A percentile compares a stretch with the other conserved stretches of the same genome.
Evolutionary conservation across 2,329 filamentous ascomycete genomes (phyloP).

Genomic region (Fusarium palustre): DNA sequence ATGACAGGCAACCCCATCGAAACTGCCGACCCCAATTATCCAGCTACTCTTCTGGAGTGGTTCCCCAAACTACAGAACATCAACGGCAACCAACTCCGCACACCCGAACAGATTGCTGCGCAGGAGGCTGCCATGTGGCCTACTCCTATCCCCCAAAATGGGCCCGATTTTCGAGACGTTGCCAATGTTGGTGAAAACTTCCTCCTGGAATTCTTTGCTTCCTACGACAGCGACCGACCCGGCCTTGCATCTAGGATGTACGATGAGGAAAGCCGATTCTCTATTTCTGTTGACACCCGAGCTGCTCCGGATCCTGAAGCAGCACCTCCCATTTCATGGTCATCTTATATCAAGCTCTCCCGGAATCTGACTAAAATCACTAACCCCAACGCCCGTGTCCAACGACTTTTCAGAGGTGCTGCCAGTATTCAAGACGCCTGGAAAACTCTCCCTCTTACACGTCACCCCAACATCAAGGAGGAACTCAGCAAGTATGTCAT

Average conservation of each 20-base stretch:
- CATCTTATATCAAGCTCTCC: slow-evolving; percentile 79
- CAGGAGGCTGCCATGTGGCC: slow-evolving; percentile 62
- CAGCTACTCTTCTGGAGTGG: slow-evolving; percentile 79
- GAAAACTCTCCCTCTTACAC: slow-evolving; percentile 76
- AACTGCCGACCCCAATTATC: slow-evolving; percentile 68
- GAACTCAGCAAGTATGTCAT: slow-evolving; percentile 81
- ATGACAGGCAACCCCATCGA: slow-evolving; percentile 82
- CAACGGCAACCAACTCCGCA: slow-evolving; percentile 80
- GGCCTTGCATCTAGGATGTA: slow-evolving; percentile 76
- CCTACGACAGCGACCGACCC: slow-evolving; percentile 78
- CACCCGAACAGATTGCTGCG: slow-evolving; percentile 74
- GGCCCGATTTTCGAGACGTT: slow-evolving; percentile 79
- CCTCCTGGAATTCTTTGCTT: slow-evolving; percentile 76
- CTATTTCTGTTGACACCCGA: slow-evolving; percentile 75
- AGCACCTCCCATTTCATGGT: slow-evolving; percentile 70
- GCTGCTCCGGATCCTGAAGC: slow-evolving; percentile 62
- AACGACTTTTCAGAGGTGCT: slow-evolving; percentile 73
- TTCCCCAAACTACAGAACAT: slow-evolving; percentile 84
- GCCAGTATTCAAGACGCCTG: slow-evolving; percentile 76
- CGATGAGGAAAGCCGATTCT: slow-evolving; percentile 80
- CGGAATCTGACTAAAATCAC: slow-evolving; percentile 81
- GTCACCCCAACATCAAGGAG: slow-evolving; percentile 76
- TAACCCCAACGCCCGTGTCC: slow-evolving; percentile 68
- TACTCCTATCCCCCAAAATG: slow-evolving; percentile 70
- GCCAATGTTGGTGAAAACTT: slow-evolving; percentile 81